A percentile compares a stretch with the other conserved stretches of the same genome.
phyloP scores from a whole-genome alignment of 768 basidiomycete genomes.

The Suillus americanus region DNA sequence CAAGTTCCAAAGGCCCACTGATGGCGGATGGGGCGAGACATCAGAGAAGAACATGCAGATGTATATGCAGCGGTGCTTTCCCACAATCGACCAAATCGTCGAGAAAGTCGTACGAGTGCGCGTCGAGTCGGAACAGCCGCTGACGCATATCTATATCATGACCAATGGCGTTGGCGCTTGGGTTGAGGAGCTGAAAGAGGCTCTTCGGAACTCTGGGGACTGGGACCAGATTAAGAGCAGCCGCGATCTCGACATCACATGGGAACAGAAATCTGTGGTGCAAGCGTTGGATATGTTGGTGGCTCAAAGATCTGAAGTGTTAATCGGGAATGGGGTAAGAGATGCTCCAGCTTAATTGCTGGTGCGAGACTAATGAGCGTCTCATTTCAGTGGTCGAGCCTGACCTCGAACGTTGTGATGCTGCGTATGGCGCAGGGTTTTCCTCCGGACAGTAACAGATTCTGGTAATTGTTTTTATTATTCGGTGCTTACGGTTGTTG shows the following conservation, averaged over 20 bases:
- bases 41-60: constrained; percentile 22
- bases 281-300: constrained; percentile 53
- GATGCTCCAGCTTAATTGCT: neutral
- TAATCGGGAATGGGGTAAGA: constrained; percentile 53
- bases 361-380: constrained; percentile 3
- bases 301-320: constrained; percentile 43
- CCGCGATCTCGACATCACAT: constrained; percentile 38
- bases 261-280: constrained; percentile 43
- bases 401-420: constrained; percentile 41
- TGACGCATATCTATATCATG: constrained; percentile 44
- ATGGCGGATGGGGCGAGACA: constrained; percentile 19
- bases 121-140: constrained; percentile 18
- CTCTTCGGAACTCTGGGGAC: constrained; percentile 27
- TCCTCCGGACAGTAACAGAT: constrained; percentile 27
- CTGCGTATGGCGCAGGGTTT: constrained; percentile 32
- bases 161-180: constrained; percentile 44
- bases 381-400: constrained; percentile 36
- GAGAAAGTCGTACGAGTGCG: constrained; percentile 35
- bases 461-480: constrained; percentile 28
- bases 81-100: constrained; percentile 40
- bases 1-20: constrained; percentile 29
- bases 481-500: neutral
- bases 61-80: constrained; percentile 42
- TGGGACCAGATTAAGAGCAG: constrained; percentile 42
- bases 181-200: constrained; percentile 37